Evolutionary conservation across 306 rosid species (phyloP).

Genomic region (Rubus idaeus): DNA sequence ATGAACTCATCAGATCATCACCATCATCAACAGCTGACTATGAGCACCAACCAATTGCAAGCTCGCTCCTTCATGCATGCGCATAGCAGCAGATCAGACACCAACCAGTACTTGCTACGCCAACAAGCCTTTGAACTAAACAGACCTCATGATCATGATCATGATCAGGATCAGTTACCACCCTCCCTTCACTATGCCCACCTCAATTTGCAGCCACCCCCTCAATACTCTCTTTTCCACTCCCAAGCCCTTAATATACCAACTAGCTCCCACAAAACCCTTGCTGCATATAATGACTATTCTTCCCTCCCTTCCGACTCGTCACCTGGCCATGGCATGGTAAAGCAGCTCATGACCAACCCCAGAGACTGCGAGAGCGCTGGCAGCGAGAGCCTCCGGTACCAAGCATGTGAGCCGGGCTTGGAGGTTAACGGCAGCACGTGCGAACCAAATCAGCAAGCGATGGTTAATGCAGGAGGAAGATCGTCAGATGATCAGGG

Average conservation of each 20-base stretch:
- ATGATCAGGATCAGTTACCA: background rate
- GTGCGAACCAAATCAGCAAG: slow-evolving; percentile 38
- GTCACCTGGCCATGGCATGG: slow-evolving; percentile 38
- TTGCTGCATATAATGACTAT: slow-evolving; percentile 35
- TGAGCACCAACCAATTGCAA: slow-evolving; percentile 30
- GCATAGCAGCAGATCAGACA: slow-evolving; percentile 35
- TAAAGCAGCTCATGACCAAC: slow-evolving; percentile 67
- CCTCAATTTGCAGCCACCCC: slow-evolving; percentile 9
- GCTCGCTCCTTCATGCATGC: slow-evolving; percentile 47
- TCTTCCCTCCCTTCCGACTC: slow-evolving; percentile 7
- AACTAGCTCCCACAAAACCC: slow-evolving; percentile 36
- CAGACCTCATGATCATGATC: slow-evolving; percentile 49
- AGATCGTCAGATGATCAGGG: slow-evolving; percentile 35
- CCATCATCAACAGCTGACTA: slow-evolving; percentile 44
- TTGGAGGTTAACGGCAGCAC: slow-evolving; percentile 42
- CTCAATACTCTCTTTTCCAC: slow-evolving; percentile 57
- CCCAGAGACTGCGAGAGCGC: slow-evolving; percentile 63
- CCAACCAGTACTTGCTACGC: slow-evolving; percentile 43
- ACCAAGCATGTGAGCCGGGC: slow-evolving; percentile 53
- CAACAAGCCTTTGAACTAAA: slow-evolving; percentile 49
- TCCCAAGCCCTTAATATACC: slow-evolving; percentile 33
- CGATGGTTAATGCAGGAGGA: slow-evolving; percentile 31
- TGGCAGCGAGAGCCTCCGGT: slow-evolving; percentile 53
- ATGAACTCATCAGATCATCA: slow-evolving; percentile 40
- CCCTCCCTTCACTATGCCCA: slow-evolving; percentile 40